phyloP scores from a whole-genome alignment of 345 rosid genomes.

The Stellera chamaejasme region DNA sequence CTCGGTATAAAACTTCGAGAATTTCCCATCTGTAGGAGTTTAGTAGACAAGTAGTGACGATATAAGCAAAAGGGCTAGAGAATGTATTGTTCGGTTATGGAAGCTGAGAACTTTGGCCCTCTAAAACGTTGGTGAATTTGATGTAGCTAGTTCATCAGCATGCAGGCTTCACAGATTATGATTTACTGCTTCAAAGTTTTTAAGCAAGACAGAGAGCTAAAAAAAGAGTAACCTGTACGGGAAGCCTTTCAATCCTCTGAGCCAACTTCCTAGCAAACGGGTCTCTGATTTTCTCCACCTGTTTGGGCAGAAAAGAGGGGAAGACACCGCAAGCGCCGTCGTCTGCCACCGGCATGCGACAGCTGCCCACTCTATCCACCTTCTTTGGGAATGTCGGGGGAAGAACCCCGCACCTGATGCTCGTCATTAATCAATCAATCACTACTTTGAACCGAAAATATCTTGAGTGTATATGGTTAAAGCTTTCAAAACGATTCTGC shows the following conservation, averaged over 20 bases:
- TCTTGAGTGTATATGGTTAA: no score
- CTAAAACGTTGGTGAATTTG: no score
- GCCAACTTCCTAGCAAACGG: slow-evolving; percentile 72
- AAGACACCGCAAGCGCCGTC: slow-evolving; percentile 21
- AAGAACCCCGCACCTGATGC: slow-evolving; percentile 16
- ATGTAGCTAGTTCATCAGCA: no score
- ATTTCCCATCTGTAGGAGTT: slow-evolving; percentile 35
- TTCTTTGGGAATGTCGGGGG: slow-evolving; percentile 2
- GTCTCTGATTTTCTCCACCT: slow-evolving; percentile 66
- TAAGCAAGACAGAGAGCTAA: not conserved
- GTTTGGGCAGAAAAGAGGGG: slow-evolving; percentile 75
- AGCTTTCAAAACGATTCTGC: no score
- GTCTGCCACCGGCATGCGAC: slow-evolving; percentile 9
- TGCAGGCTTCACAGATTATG: no score
- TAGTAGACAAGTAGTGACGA: no score
- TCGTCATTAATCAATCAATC: slow-evolving; percentile 1
- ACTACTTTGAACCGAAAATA: no score
- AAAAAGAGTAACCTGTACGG: slow-evolving; percentile 47
- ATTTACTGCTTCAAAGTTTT: no score
- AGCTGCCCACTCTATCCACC: slow-evolving; percentile 6
- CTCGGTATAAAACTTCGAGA: slow-evolving; percentile 50
- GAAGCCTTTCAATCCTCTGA: slow-evolving; percentile 52
- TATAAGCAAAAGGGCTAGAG: no score
- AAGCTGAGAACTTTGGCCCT: no score
- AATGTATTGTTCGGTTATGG: no score